Conservation (phyloP, 2,329 filamentous ascomycete species). For the Conoideocrella luteorostrata region DNA sequence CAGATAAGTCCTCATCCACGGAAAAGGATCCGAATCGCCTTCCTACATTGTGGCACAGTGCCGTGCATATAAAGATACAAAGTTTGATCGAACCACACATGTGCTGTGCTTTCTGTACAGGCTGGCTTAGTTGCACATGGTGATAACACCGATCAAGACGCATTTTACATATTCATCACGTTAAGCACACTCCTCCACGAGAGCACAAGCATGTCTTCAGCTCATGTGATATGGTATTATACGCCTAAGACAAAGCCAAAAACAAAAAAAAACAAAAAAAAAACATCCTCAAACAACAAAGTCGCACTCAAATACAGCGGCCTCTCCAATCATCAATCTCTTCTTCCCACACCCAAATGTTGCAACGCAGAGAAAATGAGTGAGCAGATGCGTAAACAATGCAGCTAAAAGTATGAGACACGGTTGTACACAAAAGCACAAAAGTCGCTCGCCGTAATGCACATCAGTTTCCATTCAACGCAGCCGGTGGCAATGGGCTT, state of each 20-base stretch:
- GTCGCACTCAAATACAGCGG: background rate
- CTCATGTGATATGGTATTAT: background rate
- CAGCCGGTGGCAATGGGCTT: slow-evolving; percentile 11
- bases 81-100: no score
- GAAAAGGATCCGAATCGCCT: no score
- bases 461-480: slow-evolving; percentile 15
- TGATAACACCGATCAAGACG: no score
- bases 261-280: background rate
- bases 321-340: background rate
- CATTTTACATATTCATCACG: no score
- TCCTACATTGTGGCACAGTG: no score
- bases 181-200: no score
- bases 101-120: no score
- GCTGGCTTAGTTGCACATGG: no score
- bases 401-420: background rate
- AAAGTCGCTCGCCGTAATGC: background rate
- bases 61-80: no score
- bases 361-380: background rate
- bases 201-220: no score
- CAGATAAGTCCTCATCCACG: no score
- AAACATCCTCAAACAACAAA: background rate
- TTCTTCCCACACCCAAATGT: background rate
- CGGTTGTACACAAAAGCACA: background rate
- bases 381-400: background rate
- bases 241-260: background rate